Conservation (phyloP, 2,329 filamentous ascomycete genomes). For the Aspergillus fijiensis region DNA sequence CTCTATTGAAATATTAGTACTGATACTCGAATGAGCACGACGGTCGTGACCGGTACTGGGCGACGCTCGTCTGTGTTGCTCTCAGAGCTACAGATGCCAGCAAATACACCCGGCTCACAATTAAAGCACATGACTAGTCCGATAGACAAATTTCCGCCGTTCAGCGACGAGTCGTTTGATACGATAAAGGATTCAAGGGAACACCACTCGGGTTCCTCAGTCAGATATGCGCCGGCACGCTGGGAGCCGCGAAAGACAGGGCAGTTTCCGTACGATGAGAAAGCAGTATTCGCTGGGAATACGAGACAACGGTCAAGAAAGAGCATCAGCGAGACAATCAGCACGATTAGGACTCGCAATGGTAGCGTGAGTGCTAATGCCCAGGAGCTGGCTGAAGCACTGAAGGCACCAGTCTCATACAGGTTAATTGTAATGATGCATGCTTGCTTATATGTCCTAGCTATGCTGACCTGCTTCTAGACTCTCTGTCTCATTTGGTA, state of each 20-base stretch:
- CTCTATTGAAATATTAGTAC: background rate
- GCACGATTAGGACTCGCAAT: conserved; percentile 74
- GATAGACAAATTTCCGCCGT: conserved; percentile 46
- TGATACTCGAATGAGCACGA: conserved; percentile 39
- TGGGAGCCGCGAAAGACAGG: conserved; percentile 63
- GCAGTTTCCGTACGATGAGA: conserved; percentile 46
- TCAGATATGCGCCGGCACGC: conserved; percentile 40
- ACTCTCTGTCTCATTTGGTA: conserved; percentile 89
- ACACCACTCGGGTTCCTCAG: conserved; percentile 24
- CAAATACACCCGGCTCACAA: conserved; percentile 29
- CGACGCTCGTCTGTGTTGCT: conserved; percentile 41
- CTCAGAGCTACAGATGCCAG: conserved; percentile 34
- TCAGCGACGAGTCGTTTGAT: conserved; percentile 39
- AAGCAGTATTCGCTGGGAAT: conserved; percentile 33
- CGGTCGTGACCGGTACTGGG: conserved; percentile 40
- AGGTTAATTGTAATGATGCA: conserved; percentile 71
- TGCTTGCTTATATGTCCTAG: background rate
- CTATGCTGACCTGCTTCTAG: conserved; percentile 51
- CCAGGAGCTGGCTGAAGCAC: conserved; percentile 85
- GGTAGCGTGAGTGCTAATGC: conserved; percentile 90
- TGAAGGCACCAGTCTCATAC: conserved; percentile 85
- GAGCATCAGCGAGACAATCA: conserved; percentile 85
- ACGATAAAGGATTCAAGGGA: conserved; percentile 27
- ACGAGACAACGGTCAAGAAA: conserved; percentile 70
- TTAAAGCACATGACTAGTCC: conserved; percentile 34